Percentiles rank a stretch among this genome's conserved stretches.
These are phyloP conservation scores for Abrus precatorius DNA, from an alignment of 306 rosid species.

Conservation along the genomic window DNA sequence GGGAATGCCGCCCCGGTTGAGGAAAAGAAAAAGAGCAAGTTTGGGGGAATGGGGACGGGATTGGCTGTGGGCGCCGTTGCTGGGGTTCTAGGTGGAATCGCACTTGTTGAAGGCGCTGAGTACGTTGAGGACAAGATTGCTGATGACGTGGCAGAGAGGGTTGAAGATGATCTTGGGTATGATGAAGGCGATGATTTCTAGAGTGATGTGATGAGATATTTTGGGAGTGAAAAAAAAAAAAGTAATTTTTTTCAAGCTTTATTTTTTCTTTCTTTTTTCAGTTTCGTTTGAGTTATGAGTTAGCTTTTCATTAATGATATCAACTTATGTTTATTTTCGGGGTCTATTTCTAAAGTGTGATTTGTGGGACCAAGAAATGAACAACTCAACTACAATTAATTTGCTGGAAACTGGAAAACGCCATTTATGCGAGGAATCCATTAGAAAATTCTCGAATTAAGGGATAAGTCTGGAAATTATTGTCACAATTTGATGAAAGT, in stretches of 20 bases:
- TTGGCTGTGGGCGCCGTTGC: conserved; percentile 90
- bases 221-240: too few species aligned
- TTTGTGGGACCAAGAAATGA: not conserved
- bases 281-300: not conserved
- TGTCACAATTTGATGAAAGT: not conserved
- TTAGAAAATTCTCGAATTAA: too few species aligned
- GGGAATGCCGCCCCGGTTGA: conserved; percentile 30
- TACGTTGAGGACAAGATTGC: conserved; percentile 72
- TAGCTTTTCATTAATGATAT: not conserved
- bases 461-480: not conserved
- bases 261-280: not conserved
- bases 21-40: conserved; percentile 80
- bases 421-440: too few species aligned
- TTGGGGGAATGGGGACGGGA: conserved; percentile 93
- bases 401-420: not conserved
- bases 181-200: conserved; percentile 56
- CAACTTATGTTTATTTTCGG: not conserved
- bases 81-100: conserved; percentile 78
- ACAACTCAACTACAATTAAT: not conserved
- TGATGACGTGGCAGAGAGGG: conserved; percentile 68
- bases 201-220: not conserved
- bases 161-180: conserved; percentile 64
- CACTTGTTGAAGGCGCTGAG: conserved; percentile 70
- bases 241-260: too few species aligned
- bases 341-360: not conserved